Evolutionary conservation across 441 rosid species (phyloP), one percentile per base, ranked within the genome.

Genomic region (Eruca vesicaria): DNA sequence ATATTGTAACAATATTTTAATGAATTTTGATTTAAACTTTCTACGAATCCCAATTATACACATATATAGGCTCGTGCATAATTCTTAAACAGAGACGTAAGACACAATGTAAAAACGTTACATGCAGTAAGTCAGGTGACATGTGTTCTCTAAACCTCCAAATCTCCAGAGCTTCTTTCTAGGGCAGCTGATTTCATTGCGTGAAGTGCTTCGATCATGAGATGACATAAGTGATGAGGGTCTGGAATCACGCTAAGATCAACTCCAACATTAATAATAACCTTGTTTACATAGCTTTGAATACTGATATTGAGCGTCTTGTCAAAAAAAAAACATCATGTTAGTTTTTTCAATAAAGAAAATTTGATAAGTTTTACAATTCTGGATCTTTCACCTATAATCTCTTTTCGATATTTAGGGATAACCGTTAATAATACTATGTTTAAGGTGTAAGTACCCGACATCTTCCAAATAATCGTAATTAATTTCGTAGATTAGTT

Each of bases 251-350:
- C 86, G 11, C 77, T 82, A 6, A 84, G 85, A 71, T 93, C 94
- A 32, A 83, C 93, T 1, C 82, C 84, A 10, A 90, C 4, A 70
- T 79, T 83, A 18, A 93, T 60, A 5, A 80, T 81, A 87, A 88
- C 79, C 82, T 83, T 89, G 31, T 88, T 66, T 19, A 60, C 76
- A 71, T 93, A 89, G 73, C 98, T 93, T 57, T 88, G 98, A 73
- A 72, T 86, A 70, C 82, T 83, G 12, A 87, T 32, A 4, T 82
- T 83, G 74, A 88, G 31, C 31, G 89, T 90, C 98, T 93, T 35
- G 9, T 16, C 35, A 14, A 18, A 56, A 52, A 8, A 18, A n/a
- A 56, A 56, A 50, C 11, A 52, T 18, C 60, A 56, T 56, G 7
- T 23, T 56, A 56, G 55, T 48, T 41, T 14, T 12, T 41, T 41